A percentile compares a stretch with the other conserved stretches of the same genome.
These are phyloP conservation scores for Chrysoporthe deuterocubensis DNA, from an alignment of 2,329 filamentous ascomycete species.

Conservation along the genomic window DNA sequence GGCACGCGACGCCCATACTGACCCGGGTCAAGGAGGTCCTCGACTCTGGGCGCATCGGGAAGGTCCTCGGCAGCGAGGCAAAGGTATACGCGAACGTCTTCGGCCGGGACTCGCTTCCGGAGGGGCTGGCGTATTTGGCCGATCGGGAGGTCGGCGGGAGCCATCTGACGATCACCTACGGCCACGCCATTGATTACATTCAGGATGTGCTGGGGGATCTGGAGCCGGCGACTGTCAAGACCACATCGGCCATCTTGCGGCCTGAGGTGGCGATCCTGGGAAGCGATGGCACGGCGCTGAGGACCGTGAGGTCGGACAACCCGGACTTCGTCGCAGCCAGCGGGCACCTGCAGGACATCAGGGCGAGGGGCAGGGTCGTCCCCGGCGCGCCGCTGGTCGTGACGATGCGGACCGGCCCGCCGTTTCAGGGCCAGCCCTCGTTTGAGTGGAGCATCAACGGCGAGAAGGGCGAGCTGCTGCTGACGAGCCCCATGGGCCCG, in stretches of 20 bases:
- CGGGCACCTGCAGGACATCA: slow-evolving; percentile 39
- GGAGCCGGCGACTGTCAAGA: not conserved
- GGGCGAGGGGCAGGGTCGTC: slow-evolving; percentile 25
- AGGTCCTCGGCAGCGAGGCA: slow-evolving; percentile 42
- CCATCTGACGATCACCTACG: slow-evolving; percentile 12
- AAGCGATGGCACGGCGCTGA: not conserved
- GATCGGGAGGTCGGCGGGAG: slow-evolving; percentile 15
- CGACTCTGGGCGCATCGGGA: slow-evolving; percentile 47
- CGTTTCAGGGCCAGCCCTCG: slow-evolving; percentile 51
- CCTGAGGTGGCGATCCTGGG: slow-evolving; percentile 4
- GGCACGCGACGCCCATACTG: slow-evolving; percentile 43
- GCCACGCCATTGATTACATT: slow-evolving; percentile 18
- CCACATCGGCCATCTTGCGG: slow-evolving; percentile 14
- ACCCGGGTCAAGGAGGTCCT: slow-evolving; percentile 48
- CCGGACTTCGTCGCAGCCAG: slow-evolving; percentile 39
- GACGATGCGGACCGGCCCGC: slow-evolving; percentile 52
- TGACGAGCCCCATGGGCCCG: slow-evolving; percentile 38
- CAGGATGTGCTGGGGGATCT: slow-evolving; percentile 19
- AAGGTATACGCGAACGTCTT: slow-evolving; percentile 18
- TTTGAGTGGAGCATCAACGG: slow-evolving; percentile 57
- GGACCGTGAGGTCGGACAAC: slow-evolving; percentile 32
- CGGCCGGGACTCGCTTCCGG: slow-evolving; percentile 29
- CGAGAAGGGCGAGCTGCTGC: slow-evolving; percentile 53
- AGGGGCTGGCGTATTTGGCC: slow-evolving; percentile 24
- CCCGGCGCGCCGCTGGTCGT: slow-evolving; percentile 47